Percentiles rank a stretch among this genome's conserved stretches.
These are phyloP conservation scores for Paraconiothyrium brasiliense DNA, from an alignment of 2,329 filamentous ascomycete species.

Conservation along the genomic window DNA sequence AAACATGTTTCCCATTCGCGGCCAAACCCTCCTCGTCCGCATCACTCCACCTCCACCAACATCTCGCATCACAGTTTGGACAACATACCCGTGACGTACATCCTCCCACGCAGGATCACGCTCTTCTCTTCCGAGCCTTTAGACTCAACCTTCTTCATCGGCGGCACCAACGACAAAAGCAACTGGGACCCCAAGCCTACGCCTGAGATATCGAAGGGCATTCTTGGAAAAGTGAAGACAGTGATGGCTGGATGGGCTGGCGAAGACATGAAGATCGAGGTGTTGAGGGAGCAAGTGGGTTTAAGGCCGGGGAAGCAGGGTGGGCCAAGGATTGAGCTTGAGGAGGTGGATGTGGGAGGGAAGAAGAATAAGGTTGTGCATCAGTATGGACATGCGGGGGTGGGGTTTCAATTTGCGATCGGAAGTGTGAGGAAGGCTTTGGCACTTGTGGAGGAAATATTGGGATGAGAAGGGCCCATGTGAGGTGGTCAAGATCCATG, in stretches of 20 bases:
- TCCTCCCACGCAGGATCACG: slow-evolving; percentile 54
- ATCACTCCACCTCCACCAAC: slow-evolving; percentile 47
- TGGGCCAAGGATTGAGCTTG: slow-evolving; percentile 55
- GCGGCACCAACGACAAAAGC: slow-evolving; percentile 55
- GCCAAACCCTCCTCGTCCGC: slow-evolving; percentile 58
- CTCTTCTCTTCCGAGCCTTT: slow-evolving; percentile 29
- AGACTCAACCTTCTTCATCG: slow-evolving; percentile 49
- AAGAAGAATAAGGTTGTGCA: slow-evolving; percentile 50
- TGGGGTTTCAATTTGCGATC: slow-evolving; percentile 43
- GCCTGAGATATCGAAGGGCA: slow-evolving; percentile 44
- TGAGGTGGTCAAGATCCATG: too few species aligned
- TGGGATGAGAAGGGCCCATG: not conserved
- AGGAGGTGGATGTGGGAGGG: slow-evolving; percentile 39
- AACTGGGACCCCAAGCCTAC: slow-evolving; percentile 48
- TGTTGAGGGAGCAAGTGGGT: slow-evolving; percentile 55
- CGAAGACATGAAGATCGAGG: slow-evolving; percentile 50
- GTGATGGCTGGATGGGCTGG: slow-evolving; percentile 38
- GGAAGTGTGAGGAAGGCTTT: slow-evolving; percentile 27
- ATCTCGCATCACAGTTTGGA: slow-evolving; percentile 33
- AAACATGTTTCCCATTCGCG: slow-evolving; percentile 53
- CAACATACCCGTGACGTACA: slow-evolving; percentile 45
- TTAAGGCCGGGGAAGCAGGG: slow-evolving; percentile 56
- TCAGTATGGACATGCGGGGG: slow-evolving; percentile 59
- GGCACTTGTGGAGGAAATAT: slow-evolving; percentile 17
- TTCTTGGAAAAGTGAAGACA: slow-evolving; percentile 49